These are phyloP conservation scores for Gossypium bickii DNA, from an alignment of 345 rosid species.

Conservation along the genomic window DNA sequence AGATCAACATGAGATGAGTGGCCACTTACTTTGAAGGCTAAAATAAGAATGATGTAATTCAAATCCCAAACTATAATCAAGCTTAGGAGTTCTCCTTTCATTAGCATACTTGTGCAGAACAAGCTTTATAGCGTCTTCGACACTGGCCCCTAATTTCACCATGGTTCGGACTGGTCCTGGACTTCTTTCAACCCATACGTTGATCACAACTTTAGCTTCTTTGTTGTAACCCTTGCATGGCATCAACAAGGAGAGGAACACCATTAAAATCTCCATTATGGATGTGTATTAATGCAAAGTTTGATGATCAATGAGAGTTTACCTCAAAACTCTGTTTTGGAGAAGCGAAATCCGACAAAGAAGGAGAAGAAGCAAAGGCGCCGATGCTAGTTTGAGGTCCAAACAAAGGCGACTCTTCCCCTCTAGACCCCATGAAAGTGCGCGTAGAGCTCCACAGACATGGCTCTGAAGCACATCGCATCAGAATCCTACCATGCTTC, in stretches of 20 bases:
- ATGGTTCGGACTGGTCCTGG: conserved; percentile 73
- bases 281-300: too few species aligned
- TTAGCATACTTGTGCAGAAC: conserved; percentile 51
- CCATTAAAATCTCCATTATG: too few species aligned
- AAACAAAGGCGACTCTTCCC: conserved; percentile 11
- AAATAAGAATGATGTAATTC: conserved; percentile 73
- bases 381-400: conserved; percentile 40
- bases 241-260: too few species aligned
- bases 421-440: not conserved
- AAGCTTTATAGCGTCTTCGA: conserved; percentile 60
- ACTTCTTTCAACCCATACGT: conserved; percentile 84
- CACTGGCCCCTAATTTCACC: conserved; percentile 62
- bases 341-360: conserved; percentile 29
- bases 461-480: conserved; percentile 67
- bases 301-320: not conserved
- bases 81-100: conserved; percentile 70
- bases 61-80: conserved; percentile 34
- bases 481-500: conserved; percentile 30
- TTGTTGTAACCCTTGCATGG: conserved; percentile 34
- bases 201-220: conserved; percentile 68
- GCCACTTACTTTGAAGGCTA: conserved; percentile 61
- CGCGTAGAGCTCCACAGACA: conserved; percentile 24
- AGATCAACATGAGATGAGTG: not conserved
- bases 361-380: conserved; percentile 42
- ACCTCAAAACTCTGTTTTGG: conserved; percentile 39